Evolutionary conservation across 148 eudicot genomes (phyloP).

Genomic region (Tetragonia tetragonoides): DNA sequence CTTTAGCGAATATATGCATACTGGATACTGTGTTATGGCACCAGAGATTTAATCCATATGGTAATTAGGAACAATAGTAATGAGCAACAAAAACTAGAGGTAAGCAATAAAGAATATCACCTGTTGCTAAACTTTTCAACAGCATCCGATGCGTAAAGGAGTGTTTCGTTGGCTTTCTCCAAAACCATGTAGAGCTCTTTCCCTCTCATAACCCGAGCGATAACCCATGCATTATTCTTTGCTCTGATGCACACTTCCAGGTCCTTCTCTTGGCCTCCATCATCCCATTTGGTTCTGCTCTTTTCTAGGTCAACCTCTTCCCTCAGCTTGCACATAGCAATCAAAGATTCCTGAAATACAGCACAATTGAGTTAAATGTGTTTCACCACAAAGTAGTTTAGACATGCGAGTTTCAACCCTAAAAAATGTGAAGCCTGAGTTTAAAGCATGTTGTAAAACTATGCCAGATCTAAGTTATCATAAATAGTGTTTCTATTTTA

Average conservation of each 20-base stretch:
- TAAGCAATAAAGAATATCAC: slow-evolving; percentile 29
- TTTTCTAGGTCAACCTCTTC: slow-evolving; percentile 87
- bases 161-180: slow-evolving; percentile 90
- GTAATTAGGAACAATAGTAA: background rate
- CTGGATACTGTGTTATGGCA: no score
- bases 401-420: background rate
- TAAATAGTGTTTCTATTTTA: no score
- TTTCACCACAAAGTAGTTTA: background rate
- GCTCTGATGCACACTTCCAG: slow-evolving; percentile 81
- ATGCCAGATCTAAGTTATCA: background rate
- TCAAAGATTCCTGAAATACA: slow-evolving; percentile 69
- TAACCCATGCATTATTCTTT: slow-evolving; percentile 93
- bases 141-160: slow-evolving; percentile 91
- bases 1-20: no score
- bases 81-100: background rate
- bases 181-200: slow-evolving; percentile 91
- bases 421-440: background rate
- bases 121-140: slow-evolving; percentile 86
- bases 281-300: slow-evolving; percentile 55
- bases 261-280: slow-evolving; percentile 58
- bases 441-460: background rate
- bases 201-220: slow-evolving; percentile 73
- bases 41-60: background rate
- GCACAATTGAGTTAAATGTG: background rate
- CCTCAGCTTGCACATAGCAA: slow-evolving; percentile 75